Percentiles rank a stretch among this genome's conserved stretches.
Evolutionary conservation across 768 basidiomycete species (phyloP).

Genomic region (Trametes maxima): DNA sequence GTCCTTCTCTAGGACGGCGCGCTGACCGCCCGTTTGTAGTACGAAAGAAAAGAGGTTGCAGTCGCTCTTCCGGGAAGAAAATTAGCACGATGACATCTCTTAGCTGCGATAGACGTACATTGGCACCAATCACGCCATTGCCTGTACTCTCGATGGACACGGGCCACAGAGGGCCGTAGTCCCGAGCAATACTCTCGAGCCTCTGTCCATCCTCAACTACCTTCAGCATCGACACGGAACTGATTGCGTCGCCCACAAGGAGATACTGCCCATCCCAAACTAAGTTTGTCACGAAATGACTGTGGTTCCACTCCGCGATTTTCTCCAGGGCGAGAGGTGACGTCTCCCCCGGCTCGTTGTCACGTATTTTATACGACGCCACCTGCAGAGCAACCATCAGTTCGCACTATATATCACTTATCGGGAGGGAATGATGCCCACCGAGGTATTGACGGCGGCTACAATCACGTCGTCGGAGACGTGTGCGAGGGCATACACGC

Average conservation of each 20-base stretch:
- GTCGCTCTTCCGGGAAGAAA: slow-evolving; percentile 49
- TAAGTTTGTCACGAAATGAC: slow-evolving; percentile 75
- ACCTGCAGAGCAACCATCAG: slow-evolving; percentile 22
- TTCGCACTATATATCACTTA: background rate
- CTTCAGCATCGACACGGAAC: slow-evolving; percentile 73
- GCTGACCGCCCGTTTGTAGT: slow-evolving; percentile 45
- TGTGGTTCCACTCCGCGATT: slow-evolving; percentile 73
- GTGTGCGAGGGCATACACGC: slow-evolving; percentile 64
- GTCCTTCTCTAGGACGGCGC: slow-evolving; percentile 55
- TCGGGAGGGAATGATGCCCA: slow-evolving; percentile 39
- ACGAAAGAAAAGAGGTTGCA: slow-evolving; percentile 69
- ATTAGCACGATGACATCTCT: background rate
- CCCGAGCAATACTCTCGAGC: slow-evolving; percentile 53
- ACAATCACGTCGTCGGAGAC: slow-evolving; percentile 51
- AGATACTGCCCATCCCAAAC: slow-evolving; percentile 56
- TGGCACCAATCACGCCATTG: slow-evolving; percentile 67
- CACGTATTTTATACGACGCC: slow-evolving; percentile 42
- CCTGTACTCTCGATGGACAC: slow-evolving; percentile 61
- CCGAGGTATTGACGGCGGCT: slow-evolving; percentile 77
- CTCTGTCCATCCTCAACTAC: slow-evolving; percentile 45
- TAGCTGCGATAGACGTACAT: slow-evolving; percentile 51
- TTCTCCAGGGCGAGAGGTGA: slow-evolving; percentile 38
- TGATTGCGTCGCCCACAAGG: slow-evolving; percentile 78
- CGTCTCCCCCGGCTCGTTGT: slow-evolving; percentile 45
- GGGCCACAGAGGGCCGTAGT: slow-evolving; percentile 79